These are phyloP conservation scores for Neurospora intermedia DNA, from an alignment of 495 filamentous ascomycete species.

Conservation along the genomic window DNA sequence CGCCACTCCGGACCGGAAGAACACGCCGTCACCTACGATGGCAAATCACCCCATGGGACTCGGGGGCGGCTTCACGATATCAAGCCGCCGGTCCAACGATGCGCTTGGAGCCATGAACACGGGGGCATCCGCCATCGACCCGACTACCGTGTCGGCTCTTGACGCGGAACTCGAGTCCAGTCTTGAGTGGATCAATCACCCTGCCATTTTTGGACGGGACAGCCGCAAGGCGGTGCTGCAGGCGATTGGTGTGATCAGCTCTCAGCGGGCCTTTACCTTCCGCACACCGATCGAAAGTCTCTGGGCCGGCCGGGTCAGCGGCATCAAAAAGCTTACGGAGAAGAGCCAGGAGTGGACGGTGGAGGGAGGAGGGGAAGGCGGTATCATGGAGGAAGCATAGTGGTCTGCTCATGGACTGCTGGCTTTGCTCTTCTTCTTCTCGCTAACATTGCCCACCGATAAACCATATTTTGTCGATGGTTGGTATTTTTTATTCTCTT, in stretches of 20 bases:
- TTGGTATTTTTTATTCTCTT: not conserved
- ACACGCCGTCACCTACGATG: constrained; percentile 38
- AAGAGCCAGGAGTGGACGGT: constrained; percentile 79
- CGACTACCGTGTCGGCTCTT: constrained; percentile 68
- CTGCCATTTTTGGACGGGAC: constrained; percentile 90
- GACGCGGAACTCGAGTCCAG: constrained; percentile 83
- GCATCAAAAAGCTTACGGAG: constrained; percentile 67
- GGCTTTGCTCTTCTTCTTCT: not conserved
- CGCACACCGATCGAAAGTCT: constrained; percentile 74
- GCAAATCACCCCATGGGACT: constrained; percentile 32
- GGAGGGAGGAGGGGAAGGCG: constrained; percentile 62
- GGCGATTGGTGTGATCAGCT: constrained; percentile 91
- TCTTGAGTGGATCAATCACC: constrained; percentile 99
- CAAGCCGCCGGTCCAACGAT: constrained; percentile 28
- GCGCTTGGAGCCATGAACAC: constrained; percentile 42
- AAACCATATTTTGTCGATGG: not conserved
- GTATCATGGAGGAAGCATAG: constrained; percentile 66
- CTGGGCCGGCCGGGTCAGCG: constrained; percentile 71
- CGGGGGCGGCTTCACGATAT: constrained; percentile 7
- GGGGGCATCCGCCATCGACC: constrained; percentile 58
- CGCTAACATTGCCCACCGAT: not conserved
- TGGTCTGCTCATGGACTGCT: not conserved
- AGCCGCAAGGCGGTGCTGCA: constrained; percentile 93
- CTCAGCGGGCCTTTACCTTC: constrained; percentile 89
- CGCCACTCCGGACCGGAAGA: constrained; percentile 37